Base-by-base conservation (phyloP, 83 land plant species). In the Picea mariana region DNA sequence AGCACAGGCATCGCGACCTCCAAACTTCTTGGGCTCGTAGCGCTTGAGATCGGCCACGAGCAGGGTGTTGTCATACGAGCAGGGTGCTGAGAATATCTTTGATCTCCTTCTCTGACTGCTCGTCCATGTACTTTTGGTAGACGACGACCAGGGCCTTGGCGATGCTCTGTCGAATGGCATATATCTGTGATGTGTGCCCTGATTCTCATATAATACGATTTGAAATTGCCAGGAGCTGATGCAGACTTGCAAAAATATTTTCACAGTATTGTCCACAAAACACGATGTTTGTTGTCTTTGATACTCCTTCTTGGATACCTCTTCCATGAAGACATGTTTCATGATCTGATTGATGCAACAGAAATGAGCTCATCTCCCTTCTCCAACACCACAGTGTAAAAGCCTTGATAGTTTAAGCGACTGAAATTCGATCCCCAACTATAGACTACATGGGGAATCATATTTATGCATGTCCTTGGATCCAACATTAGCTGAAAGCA, bases 321-420 rank as follows among this genome's bases (percentile, higher is more conserved):
- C n/a, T n/a, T n/a, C n/a, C n/a, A n/a, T n/a, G n/a, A n/a, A n/a
- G n/a, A n/a, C n/a, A n/a, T n/a, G n/a, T n/a, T n/a, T n/a, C n/a
- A n/a, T n/a, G n/a, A 90, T 98, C 99, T 94, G 73, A 98, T 86
- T 34, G 99, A 87, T 62, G 99, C 99, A 31, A 88, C 98, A 75
- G 93, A 89, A 16, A 95, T 93, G 47, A 98, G 72, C 79, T 98
- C 99, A 80, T 98, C 99, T 60, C 84, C 98, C 75, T 82, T 93
- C 82, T 95, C 99, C 65, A 98, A 82, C 34, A 96, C 81, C 40
- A 90, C 77, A 69, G 99, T 95, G 83, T 88, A 92, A 79, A 98
- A 98, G 4, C 99, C 99, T 81, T 86, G 79, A 83, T 83, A 98
- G 79, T 98, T 91, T 61, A 98, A 80, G 42, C 99, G 86, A 52